Conservation (phyloP, 2,329 filamentous ascomycete species). For the Penicillium psychrosexuale region DNA sequence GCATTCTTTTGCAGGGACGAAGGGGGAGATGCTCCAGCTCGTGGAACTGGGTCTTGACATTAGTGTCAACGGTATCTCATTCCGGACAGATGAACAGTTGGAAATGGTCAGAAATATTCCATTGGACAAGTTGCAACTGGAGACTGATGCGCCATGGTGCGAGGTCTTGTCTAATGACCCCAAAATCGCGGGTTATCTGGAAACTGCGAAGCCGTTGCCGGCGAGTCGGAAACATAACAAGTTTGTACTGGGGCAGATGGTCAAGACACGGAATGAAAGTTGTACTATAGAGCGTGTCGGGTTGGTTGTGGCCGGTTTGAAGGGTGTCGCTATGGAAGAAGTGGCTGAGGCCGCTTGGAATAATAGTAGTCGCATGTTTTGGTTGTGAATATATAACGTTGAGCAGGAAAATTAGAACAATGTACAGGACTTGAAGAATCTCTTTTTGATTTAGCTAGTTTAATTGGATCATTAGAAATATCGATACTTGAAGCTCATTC, state of each 20-base stretch:
- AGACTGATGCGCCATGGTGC: slow-evolving; percentile 52
- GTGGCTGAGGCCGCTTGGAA: slow-evolving; percentile 42
- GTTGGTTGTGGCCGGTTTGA: slow-evolving; percentile 49
- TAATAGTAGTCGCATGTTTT: slow-evolving; percentile 39
- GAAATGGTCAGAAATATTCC: slow-evolving; percentile 46
- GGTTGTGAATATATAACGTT: slow-evolving; percentile 1
- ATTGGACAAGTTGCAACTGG: slow-evolving; percentile 44
- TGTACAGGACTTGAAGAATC: too few species aligned
- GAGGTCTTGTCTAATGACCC: slow-evolving; percentile 41
- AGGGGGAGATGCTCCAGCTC: slow-evolving; percentile 42
- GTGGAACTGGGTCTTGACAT: slow-evolving; percentile 42
- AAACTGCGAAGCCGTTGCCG: slow-evolving; percentile 38
- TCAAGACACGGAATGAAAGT: slow-evolving; percentile 51
- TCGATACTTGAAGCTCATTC: background rate
- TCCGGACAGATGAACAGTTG: slow-evolving; percentile 38
- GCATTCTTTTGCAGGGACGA: slow-evolving; percentile 82
- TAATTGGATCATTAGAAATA: background rate
- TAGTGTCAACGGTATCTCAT: slow-evolving; percentile 53
- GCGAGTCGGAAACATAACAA: slow-evolving; percentile 51
- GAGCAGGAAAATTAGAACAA: background rate
- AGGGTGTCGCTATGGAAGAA: slow-evolving; percentile 44
- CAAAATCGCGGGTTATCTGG: slow-evolving; percentile 43
- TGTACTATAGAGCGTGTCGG: slow-evolving; percentile 50
- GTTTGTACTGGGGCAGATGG: slow-evolving; percentile 46
- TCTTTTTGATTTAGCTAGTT: background rate